Conservation (phyloP, 78 protist genomes). For the Dictyostelium discoideum region DNA sequence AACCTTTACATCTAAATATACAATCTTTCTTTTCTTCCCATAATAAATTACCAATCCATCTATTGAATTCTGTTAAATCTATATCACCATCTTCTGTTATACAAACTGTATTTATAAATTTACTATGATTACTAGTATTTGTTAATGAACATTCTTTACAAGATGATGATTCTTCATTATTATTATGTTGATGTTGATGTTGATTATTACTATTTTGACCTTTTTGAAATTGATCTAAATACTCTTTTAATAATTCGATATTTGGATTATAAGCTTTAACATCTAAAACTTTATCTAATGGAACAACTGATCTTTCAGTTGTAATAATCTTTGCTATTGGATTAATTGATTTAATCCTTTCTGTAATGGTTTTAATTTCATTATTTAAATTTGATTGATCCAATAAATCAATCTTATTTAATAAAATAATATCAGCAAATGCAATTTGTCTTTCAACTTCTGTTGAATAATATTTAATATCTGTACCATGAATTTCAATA, state of each 20-base stretch:
- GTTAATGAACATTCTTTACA: background rate
- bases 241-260: conserved; percentile 14
- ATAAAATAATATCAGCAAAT: conserved; percentile 81
- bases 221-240: background rate
- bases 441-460: conserved; percentile 85
- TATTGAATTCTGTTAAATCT: background rate
- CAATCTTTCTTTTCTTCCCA: conserved; percentile 52
- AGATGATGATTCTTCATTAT: background rate
- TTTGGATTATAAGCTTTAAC: conserved; percentile 59
- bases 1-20: conserved; percentile 51
- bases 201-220: background rate
- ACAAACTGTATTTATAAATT: conserved; percentile 52
- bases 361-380: background rate
- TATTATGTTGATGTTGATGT: conserved; percentile 20
- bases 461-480: conserved; percentile 9
- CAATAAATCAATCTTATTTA: conserved; percentile 85
- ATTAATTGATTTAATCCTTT: conserved; percentile 52
- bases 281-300: conserved; percentile 40
- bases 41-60: conserved; percentile 61
- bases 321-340: conserved; percentile 32
- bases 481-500: background rate
- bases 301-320: conserved; percentile 23
- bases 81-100: conserved; percentile 5
- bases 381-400: conserved; percentile 18
- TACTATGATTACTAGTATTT: background rate